These are phyloP conservation scores for Macrotyloma uniflorum DNA, from an alignment of 306 rosid species.

Conservation along the genomic window DNA sequence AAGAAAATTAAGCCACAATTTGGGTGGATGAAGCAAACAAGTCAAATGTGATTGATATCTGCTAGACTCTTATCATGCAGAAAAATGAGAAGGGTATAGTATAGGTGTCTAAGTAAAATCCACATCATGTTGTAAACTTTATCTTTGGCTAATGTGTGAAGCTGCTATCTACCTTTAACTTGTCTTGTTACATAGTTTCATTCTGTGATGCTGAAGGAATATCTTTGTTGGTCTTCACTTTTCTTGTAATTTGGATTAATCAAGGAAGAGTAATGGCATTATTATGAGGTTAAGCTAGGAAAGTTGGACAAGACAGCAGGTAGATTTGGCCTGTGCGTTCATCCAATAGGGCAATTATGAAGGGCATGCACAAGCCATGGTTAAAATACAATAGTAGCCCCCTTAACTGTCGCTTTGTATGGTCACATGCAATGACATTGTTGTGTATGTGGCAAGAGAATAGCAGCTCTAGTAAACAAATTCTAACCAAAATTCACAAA, in stretches of 20 bases:
- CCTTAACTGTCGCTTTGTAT: slow-evolving; percentile 44
- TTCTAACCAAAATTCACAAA: slow-evolving; percentile 61
- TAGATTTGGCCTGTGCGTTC: slow-evolving; percentile 28
- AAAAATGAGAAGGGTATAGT: slow-evolving; percentile 2
- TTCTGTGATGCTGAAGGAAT: slow-evolving; percentile 10
- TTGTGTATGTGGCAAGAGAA: slow-evolving; percentile 53
- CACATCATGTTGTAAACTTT: background rate
- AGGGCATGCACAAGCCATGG: slow-evolving; percentile 18
- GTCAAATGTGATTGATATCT: slow-evolving; percentile 16
- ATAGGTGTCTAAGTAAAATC: background rate
- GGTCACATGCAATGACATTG: slow-evolving; percentile 50
- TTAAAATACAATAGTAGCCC: slow-evolving; percentile 20
- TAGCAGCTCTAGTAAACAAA: slow-evolving; percentile 37
- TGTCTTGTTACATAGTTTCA: background rate
- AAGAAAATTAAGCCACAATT: background rate
- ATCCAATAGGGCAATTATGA: slow-evolving; percentile 12
- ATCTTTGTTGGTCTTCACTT: slow-evolving; percentile 10
- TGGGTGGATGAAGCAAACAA: background rate
- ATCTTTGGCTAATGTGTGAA: background rate
- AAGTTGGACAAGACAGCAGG: slow-evolving; percentile 36
- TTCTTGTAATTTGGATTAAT: background rate
- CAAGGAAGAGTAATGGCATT: background rate
- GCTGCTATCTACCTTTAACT: background rate
- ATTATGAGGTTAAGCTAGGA: slow-evolving; percentile 17
- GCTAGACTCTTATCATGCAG: background rate